phyloP scores from a whole-genome alignment of 768 basidiomycete genomes.

The Mycena vitilis region DNA sequence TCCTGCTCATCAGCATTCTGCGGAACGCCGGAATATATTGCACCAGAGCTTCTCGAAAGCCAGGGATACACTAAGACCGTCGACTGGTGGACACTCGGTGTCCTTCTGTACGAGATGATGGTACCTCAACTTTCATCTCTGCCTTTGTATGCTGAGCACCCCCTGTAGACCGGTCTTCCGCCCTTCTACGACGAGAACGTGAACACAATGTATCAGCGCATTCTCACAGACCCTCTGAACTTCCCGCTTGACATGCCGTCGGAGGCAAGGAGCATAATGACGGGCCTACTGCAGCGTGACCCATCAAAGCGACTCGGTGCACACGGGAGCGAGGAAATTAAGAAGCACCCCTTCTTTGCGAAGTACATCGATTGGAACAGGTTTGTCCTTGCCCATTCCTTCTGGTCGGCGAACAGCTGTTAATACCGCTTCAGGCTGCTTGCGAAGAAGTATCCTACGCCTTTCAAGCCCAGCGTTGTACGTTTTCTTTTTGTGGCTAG shows the following conservation, averaged over 20 bases:
- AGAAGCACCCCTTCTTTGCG: constrained; percentile 94
- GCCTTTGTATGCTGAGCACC: constrained; percentile 13
- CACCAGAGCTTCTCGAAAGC: constrained; percentile 95
- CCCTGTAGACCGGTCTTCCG: constrained; percentile 86
- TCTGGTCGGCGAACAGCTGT: not conserved
- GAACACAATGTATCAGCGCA: constrained; percentile 97
- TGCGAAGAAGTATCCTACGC: constrained; percentile 95
- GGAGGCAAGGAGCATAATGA: constrained; percentile 92
- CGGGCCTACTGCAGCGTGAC: constrained; percentile 88
- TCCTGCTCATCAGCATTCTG: constrained; percentile 79
- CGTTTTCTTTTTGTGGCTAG: constrained; percentile 44
- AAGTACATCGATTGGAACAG: constrained; percentile 93
- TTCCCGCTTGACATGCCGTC: constrained; percentile 91
- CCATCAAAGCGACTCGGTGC: constrained; percentile 89
- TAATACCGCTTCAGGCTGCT: constrained; percentile 62
- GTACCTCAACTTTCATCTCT: constrained; percentile 44
- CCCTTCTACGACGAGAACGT: constrained; percentile 99
- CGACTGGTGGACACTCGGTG: constrained; percentile 99
- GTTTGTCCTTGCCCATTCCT: constrained; percentile 50
- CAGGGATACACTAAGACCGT: constrained; percentile 98
- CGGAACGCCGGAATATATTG: constrained; percentile 98
- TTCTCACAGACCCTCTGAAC: constrained; percentile 90
- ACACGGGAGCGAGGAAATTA: constrained; percentile 95
- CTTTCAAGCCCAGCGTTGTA: constrained; percentile 97
- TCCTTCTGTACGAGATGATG: constrained; percentile 98